Conservation (phyloP, 2,329 filamentous ascomycete genomes). For the Neurospora sp. region DNA sequence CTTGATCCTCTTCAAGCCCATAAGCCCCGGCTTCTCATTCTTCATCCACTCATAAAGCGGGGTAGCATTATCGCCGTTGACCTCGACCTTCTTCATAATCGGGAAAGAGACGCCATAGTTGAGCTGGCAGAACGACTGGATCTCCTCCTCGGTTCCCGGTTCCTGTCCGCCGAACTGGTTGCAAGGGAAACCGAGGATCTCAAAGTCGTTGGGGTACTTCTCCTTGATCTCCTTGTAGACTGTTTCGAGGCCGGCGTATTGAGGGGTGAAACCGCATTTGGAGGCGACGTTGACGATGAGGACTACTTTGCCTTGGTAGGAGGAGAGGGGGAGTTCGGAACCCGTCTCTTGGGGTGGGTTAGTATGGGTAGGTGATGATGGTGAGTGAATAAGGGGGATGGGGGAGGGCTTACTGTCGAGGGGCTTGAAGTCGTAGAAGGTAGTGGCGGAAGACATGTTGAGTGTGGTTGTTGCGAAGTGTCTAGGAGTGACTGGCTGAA, state of each 20-base stretch:
- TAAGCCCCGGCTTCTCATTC: slow-evolving; percentile 63
- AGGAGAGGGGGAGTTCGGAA: slow-evolving; percentile 54
- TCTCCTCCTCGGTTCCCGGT: slow-evolving; percentile 70
- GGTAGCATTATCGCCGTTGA: slow-evolving; percentile 75
- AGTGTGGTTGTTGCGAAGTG: not conserved
- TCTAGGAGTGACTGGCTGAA: not conserved
- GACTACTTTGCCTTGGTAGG: slow-evolving; percentile 84
- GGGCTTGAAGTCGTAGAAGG: slow-evolving; percentile 77
- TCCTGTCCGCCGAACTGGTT: slow-evolving; percentile 95
- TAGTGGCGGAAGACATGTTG: slow-evolving; percentile 56
- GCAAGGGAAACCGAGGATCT: slow-evolving; percentile 92
- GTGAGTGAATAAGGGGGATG: not conserved
- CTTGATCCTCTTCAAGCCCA: slow-evolving; percentile 88
- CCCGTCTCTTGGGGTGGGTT: slow-evolving; percentile 51
- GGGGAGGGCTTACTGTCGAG: slow-evolving; percentile 56
- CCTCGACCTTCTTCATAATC: slow-evolving; percentile 82
- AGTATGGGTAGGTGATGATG: not conserved
- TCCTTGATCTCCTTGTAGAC: slow-evolving; percentile 71
- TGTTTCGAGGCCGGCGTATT: slow-evolving; percentile 83
- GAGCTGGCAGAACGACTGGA: slow-evolving; percentile 75
- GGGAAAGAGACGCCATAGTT: slow-evolving; percentile 95
- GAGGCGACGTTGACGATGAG: slow-evolving; percentile 96
- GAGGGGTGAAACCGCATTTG: slow-evolving; percentile 97
- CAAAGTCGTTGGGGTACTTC: slow-evolving; percentile 64
- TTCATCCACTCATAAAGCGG: slow-evolving; percentile 74